A percentile compares a stretch with the other conserved stretches of the same genome.
phyloP scores from a whole-genome alignment of 768 basidiomycete species.

The Mycena polygramma region DNA sequence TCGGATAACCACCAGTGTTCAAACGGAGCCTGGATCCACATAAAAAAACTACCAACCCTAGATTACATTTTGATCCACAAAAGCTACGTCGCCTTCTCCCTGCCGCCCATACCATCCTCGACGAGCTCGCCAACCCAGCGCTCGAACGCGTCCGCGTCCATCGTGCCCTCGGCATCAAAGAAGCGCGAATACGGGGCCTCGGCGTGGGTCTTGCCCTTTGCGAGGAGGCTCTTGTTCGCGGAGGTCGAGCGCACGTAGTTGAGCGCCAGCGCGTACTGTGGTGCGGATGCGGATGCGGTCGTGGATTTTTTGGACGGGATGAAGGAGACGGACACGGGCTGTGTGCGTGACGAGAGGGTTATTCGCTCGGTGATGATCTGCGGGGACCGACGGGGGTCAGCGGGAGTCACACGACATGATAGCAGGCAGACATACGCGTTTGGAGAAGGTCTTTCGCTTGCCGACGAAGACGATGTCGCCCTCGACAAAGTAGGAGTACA shows the following conservation, averaged over 20 bases:
- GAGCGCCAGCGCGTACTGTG: constrained; percentile 76
- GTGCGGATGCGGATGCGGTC: constrained; percentile 53
- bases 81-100: constrained; percentile 62
- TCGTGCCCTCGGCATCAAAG: constrained; percentile 84
- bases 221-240: constrained; percentile 87
- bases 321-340: constrained; percentile 61
- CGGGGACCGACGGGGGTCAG: background rate
- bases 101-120: constrained; percentile 73
- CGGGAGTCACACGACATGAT: constrained; percentile 45
- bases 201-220: constrained; percentile 72
- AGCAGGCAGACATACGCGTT: constrained; percentile 66
- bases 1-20: too few relatives aligned
- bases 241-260: constrained; percentile 85
- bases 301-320: constrained; percentile 27
- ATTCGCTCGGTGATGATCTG: constrained; percentile 94
- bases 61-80: background rate
- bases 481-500: constrained; percentile 91
- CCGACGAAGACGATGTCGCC: constrained; percentile 89
- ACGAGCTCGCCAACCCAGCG: constrained; percentile 84
- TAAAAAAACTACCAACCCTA: background rate
- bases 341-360: constrained; percentile 78
- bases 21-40: background rate
- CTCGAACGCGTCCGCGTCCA: constrained; percentile 84
- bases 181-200: constrained; percentile 75
- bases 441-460: constrained; percentile 90